Base-by-base conservation (phyloP, 192 early-diverging fungal species). In the Mortierella alpina region DNA sequence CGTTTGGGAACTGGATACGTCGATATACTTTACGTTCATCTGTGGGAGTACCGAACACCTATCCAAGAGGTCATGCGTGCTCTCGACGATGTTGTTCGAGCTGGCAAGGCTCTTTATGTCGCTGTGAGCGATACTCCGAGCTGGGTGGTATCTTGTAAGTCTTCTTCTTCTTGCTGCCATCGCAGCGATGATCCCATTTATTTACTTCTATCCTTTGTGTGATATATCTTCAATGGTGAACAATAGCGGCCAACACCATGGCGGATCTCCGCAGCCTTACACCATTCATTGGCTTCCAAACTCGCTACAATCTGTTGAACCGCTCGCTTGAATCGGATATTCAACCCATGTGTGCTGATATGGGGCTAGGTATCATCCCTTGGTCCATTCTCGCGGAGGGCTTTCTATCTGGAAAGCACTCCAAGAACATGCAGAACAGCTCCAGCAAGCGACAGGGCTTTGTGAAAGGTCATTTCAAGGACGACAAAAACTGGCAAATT, bases 51-150 rank as follows among this genome's bases (percentile, higher is more conserved):
- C 58, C 48, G 82, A 40, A 90, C 92, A 0, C 87, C 93, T 2
- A 81, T 91, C 17, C 86, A 90, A 63, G 92, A 94, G 66, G 91
- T 91, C 13, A 90, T 94, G 88, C 80, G 85, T 47, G 89, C 93
- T 6, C 66, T 94, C 10, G 66, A 93, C 59, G 92, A 94, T 62
- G 68, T 91, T 61, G 88, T 93, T 17, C 63, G 86, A 14, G 58
- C 80, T 14, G 93, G 93, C 14, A 91, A 93, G 70, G 90, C 86
- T 2, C 61, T 85, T 0, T 92, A 92, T 75, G 64, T 90, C 10
- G 91, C 84, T 1, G 64, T 82, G 15, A 78, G 77, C 14, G 69
- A 80, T 39, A 73, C 81, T 48, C 82, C 80, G 11, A 71, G 85
- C 12, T 88, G 90, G 91, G 85, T 89, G 45, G 75, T 92, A n/a